Base-by-base conservation (phyloP, 2,329 filamentous ascomycete genomes). In the Dactylellina cionopaga region DNA sequence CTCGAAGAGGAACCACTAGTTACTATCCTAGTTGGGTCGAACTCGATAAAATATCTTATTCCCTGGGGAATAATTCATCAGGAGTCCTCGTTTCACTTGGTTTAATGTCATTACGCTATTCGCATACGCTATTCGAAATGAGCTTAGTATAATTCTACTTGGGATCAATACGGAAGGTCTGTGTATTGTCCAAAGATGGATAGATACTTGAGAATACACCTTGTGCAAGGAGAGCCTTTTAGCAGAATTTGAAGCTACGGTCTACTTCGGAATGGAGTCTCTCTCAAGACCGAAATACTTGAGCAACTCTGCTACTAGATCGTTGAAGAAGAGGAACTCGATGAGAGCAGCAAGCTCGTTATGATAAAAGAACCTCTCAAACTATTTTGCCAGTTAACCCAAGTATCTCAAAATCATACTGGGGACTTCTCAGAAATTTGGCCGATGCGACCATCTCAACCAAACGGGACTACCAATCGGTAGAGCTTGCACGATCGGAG, bases 201-300 rank as follows among this genome's bases (percentile, higher is more conserved):
- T 54, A 11, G 39, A 55, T 9, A 17, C 1, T 5, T 25, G 39
- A 0, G 19, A 15, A 5, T 64, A 55, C 49, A 17, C 15, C 11
- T n/a, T n/a, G n/a, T n/a, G n/a, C n/a, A n/a, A n/a, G n/a, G n/a
- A n/a, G n/a, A n/a, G 3, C 1, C 2, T 15, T 54, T 13, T 27
- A 54, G n/a, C n/a, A n/a, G n/a, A n/a, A n/a, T n/a, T n/a, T 17
- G n/a, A 54, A 17, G 33, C 46, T 25, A 37, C 17, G 3, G 46
- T n/a, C 10, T 41, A 31, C 2, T 15, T 44, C 11, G 27, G 35
- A 7, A 29, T 63, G 11, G 7, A 35, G n/a, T n/a, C 5, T 11
- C 2, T 4, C 31, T 62, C 29, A 62, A 62, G 43, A 31, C 7
- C 0, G 59, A 44, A 19, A 63, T 63, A 24, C 24, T 37, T 11